Evolutionary conservation across 352 stramenopile species (phyloP).

Genomic region (Globisporangium orthogonon): DNA sequence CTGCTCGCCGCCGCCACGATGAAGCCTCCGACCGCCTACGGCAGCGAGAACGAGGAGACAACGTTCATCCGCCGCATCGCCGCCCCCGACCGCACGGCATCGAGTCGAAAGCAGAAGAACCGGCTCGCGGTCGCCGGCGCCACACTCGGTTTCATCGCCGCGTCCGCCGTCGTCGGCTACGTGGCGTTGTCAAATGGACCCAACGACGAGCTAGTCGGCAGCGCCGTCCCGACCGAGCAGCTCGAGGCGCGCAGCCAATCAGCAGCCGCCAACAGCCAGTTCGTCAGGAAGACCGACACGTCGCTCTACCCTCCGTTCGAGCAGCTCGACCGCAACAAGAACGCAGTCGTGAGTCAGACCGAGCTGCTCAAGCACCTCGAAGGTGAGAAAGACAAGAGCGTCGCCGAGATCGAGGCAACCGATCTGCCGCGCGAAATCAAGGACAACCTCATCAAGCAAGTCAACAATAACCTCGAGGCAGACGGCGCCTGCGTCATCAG

Average conservation of each 20-base stretch:
- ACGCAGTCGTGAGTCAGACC: constrained; percentile 24
- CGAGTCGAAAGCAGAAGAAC: constrained; percentile 33
- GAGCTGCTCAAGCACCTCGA: constrained; percentile 35
- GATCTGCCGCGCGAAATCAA: constrained; percentile 32
- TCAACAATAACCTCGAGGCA: constrained; percentile 31
- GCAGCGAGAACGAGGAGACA: constrained; percentile 51
- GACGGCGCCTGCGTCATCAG: constrained; percentile 29
- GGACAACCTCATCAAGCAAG: constrained; percentile 21
- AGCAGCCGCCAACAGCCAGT: constrained; percentile 19
- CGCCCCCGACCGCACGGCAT: constrained; percentile 23
- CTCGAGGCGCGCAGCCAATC: constrained; percentile 21
- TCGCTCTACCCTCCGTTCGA: neutral
- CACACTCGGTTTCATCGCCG: constrained; percentile 29
- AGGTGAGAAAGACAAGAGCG: constrained; percentile 16
- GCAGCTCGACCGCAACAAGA: constrained; percentile 24
- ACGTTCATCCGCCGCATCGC: constrained; percentile 52
- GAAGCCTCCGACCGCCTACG: constrained; percentile 49
- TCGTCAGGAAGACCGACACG: neutral
- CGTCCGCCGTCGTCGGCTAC: constrained; percentile 34
- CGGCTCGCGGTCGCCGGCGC: constrained; percentile 32
- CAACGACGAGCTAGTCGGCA: neutral
- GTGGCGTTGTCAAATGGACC: constrained; percentile 17
- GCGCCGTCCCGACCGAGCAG: constrained; percentile 17
- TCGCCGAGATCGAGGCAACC: constrained; percentile 18
- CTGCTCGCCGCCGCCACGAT: constrained; percentile 15